These are phyloP conservation scores for Malus domestica DNA, from an alignment of 306 rosid species.

Conservation along the genomic window ASM211411v1 NC_041803.1:1399001-1399500, in stretches of 20 bases:
- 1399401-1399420: slow-evolving; percentile 70
- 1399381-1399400: slow-evolving; percentile 6
- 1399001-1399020: too few relatives aligned
- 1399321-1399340: slow-evolving; percentile 71
- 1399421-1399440: slow-evolving; percentile 72
- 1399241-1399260: too few relatives aligned
- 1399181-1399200: neutral
- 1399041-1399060: too few relatives aligned
- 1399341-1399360: slow-evolving; percentile 49
- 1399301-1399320: neutral
- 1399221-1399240: too few relatives aligned
- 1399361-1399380: slow-evolving; percentile 31
- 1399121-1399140: too few relatives aligned
- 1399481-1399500: slow-evolving; percentile 85
- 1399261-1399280: neutral
- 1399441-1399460: slow-evolving; percentile 90
- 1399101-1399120: too few relatives aligned
- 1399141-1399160: too few relatives aligned
- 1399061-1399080: too few relatives aligned
- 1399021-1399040: too few relatives aligned
- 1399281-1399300: neutral
- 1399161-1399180: too few relatives aligned
- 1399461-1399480: slow-evolving; percentile 84
- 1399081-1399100: too few relatives aligned
- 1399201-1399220: neutral